Evolutionary conservation across 2,329 filamentous ascomycete genomes (phyloP), one percentile per base, ranked within the genome.

Genomic region (Tympanopsis confertula): DNA sequence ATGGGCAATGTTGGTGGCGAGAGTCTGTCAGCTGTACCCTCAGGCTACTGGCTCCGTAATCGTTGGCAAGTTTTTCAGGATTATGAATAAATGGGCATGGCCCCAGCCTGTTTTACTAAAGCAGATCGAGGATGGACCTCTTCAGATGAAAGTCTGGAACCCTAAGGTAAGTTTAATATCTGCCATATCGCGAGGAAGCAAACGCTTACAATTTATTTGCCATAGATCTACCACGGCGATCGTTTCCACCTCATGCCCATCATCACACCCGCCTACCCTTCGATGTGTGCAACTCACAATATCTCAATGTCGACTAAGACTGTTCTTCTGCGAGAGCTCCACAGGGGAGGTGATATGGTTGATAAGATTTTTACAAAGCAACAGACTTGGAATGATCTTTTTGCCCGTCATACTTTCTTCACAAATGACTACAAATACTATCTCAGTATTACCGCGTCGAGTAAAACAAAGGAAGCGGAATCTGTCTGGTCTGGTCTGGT

Each of bases 211-310:
- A n/a, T 10, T 26, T 26, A 10, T 26, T 10, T 26, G n/a, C n/a
- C n/a, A n/a, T n/a, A 26, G 22, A 26, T 26, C 22, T 26, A 26
- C 22, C 22, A 78, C 42, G 74, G 76, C 39, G 91, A 98, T 57
- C 74, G 75, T 32, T 84, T 78, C 47, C 89, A 96, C 58, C 66
- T 95, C 38, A 98, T 98, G 91, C 91, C 91, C 20, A 86, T 98
- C 58, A 96, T 98, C 52, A 98, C 91, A 2, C 91, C 91, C 1
- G 88, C 91, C 1, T 96, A 95, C 55, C 91, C 91, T 3, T 93
- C 87, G 36, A 96, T 95, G 88, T 96, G 91, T 57, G 82, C 91
- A 2, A 96, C 91, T 0, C 91, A 94, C 65, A 96, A 94, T 51
- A 81, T 98, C 43, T 88, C 84, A 3, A 68, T 75, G 45, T 96